Conservation (phyloP, 352 stramenopile genomes). For the Globisporangium okanoganense region DNA sequence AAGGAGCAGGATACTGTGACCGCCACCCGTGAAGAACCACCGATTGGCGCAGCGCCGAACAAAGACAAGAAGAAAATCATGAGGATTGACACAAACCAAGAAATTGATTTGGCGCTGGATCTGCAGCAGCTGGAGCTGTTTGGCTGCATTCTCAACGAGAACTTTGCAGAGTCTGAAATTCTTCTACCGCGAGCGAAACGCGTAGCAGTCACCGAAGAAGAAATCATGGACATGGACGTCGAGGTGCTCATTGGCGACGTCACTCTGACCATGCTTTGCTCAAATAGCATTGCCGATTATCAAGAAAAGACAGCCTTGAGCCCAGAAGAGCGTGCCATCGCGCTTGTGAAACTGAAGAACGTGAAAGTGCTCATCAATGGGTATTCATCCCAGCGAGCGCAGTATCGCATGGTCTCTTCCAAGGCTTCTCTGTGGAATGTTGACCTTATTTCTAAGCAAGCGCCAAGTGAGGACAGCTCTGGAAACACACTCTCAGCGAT, state of each 20-base stretch:
- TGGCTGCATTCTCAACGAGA: conserved; percentile 56
- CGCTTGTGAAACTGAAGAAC: conserved; percentile 34
- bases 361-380: conserved; percentile 33
- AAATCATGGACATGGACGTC: conserved; percentile 41
- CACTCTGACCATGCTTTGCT: conserved; percentile 28
- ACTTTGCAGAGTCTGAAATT: conserved; percentile 35
- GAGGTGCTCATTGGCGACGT: conserved; percentile 45
- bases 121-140: conserved; percentile 62
- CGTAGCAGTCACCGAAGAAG: conserved; percentile 22
- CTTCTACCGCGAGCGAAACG: neutral
- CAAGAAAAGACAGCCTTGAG: conserved; percentile 13
- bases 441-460: conserved; percentile 20
- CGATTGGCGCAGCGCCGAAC: neutral
- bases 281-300: conserved; percentile 10
- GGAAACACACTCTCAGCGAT: neutral
- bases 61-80: neutral
- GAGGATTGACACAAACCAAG: conserved; percentile 14
- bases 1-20: neutral
- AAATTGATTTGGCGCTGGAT: conserved; percentile 40
- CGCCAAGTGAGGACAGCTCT: neutral
- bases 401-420: conserved; percentile 39
- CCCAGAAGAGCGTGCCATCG: conserved; percentile 29
- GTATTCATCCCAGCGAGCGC: conserved; percentile 48
- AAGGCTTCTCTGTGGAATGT: conserved; percentile 47
- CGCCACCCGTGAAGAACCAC: neutral